Evolutionary conservation across 1,284 basidiomycete species (phyloP).

Genomic region (Puccinia polysora): DNA sequence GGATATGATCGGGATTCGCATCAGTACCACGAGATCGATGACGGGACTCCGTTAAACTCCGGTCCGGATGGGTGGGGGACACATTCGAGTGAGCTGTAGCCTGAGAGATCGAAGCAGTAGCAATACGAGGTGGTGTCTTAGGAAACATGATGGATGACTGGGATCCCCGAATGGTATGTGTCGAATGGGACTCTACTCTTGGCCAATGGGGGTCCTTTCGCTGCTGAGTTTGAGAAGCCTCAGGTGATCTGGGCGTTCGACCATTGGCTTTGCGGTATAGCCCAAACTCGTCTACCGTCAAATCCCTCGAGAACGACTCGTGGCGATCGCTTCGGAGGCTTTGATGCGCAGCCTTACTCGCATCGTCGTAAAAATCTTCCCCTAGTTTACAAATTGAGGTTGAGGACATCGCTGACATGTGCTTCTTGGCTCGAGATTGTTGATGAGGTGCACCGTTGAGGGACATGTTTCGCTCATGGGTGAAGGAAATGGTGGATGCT

Average conservation of each 20-base stretch:
- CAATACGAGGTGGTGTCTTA: conserved; percentile 23
- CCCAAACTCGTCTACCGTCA: conserved; percentile 31
- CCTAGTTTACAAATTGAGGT: conserved; percentile 10
- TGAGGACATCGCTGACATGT: conserved; percentile 3
- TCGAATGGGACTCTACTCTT: neutral
- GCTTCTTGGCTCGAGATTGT: conserved; percentile 12
- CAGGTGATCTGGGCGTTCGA: neutral
- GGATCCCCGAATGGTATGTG: conserved; percentile 22
- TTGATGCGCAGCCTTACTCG: neutral
- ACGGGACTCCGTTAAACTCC: neutral
- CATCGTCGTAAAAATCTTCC: neutral
- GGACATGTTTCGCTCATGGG: conserved; percentile 17
- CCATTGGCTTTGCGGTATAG: conserved; percentile 6
- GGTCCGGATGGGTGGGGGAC: conserved; percentile 11
- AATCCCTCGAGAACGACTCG: neutral
- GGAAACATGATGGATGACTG: conserved; percentile 19
- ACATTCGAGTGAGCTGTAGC: conserved; percentile 19
- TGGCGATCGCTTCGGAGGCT: neutral
- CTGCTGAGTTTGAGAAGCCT: neutral
- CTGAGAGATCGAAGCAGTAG: conserved; percentile 19
- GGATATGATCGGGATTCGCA: neutral
- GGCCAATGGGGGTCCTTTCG: neutral
- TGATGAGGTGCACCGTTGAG: neutral
- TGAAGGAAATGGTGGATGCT: conserved; percentile 35
- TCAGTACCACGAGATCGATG: neutral